Conservation (phyloP, 345 rosid genomes). For the Acer campestre region DNA sequence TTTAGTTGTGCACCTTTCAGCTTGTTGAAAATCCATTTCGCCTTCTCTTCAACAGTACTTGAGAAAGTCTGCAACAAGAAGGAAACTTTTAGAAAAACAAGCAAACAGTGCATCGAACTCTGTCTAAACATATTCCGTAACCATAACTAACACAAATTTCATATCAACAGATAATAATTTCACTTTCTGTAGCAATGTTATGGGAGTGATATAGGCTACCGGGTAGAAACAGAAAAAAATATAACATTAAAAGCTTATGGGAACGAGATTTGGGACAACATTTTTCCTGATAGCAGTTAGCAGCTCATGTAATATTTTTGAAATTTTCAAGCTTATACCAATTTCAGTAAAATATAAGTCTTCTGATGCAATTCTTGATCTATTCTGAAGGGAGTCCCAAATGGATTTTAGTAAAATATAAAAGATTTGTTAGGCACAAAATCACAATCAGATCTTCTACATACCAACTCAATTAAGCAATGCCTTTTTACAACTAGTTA, state of each 20-base stretch:
- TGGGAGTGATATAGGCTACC: not conserved
- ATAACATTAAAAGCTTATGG: too few relatives aligned
- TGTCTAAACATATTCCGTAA: not conserved
- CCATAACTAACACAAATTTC: not conserved
- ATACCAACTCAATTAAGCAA: not conserved
- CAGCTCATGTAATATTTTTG: not conserved
- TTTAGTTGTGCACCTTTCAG: constrained; percentile 64
- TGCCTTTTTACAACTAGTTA: not conserved
- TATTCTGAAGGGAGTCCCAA: not conserved
- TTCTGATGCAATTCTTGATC: not conserved
- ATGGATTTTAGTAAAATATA: not conserved
- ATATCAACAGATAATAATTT: not conserved
- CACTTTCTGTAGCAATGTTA: not conserved
- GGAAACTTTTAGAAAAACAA: constrained; percentile 1
- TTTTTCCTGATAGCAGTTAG: not conserved
- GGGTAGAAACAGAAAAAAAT: not conserved
- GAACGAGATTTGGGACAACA: not conserved
- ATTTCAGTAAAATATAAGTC: constrained; percentile 1
- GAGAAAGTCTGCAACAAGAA: constrained; percentile 68
- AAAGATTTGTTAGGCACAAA: not conserved
- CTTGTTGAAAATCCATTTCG: constrained; percentile 96
- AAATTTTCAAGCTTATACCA: not conserved
- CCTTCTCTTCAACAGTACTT: constrained; percentile 91
- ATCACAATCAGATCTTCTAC: not conserved
- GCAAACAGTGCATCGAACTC: constrained; percentile 6